Conservation (phyloP, 257 asterid species). For the Eucommia ulmoides region DNA sequence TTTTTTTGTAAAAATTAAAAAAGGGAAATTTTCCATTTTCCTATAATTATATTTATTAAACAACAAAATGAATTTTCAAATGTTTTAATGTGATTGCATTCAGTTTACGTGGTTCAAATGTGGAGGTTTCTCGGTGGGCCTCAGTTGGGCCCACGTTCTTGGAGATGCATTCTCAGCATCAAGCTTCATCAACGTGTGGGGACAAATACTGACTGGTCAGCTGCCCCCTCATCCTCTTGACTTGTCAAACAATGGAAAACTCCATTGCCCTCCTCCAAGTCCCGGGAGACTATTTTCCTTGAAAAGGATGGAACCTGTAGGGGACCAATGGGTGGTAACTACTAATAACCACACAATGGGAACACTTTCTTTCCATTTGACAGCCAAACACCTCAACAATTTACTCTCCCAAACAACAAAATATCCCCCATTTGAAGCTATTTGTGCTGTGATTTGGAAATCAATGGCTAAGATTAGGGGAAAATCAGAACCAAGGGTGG, state of each 20-base stretch:
- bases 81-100: background rate
- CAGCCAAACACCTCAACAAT: conserved; percentile 15
- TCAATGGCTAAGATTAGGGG: conserved; percentile 40
- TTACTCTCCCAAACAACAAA: conserved; percentile 7
- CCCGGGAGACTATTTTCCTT: conserved; percentile 21
- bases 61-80: background rate
- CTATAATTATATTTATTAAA: background rate
- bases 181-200: conserved; percentile 44
- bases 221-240: conserved; percentile 4
- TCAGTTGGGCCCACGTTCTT: conserved; percentile 66
- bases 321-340: conserved; percentile 42
- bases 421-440: conserved; percentile 27
- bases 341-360: conserved; percentile 31
- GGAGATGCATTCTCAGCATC: conserved; percentile 72
- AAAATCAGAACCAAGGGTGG: conserved; percentile 15
- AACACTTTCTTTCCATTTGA: conserved; percentile 28
- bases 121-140: conserved; percentile 67
- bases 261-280: conserved; percentile 6
- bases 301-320: conserved; percentile 35
- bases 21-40: no score
- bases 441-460: conserved; percentile 55
- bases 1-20: no score
- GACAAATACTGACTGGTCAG: conserved; percentile 20
- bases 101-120: conserved; percentile 68
- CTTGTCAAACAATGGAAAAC: background rate